Conservation (phyloP, 2,329 filamentous ascomycete genomes). For the Fusarium proliferatum region DNA sequence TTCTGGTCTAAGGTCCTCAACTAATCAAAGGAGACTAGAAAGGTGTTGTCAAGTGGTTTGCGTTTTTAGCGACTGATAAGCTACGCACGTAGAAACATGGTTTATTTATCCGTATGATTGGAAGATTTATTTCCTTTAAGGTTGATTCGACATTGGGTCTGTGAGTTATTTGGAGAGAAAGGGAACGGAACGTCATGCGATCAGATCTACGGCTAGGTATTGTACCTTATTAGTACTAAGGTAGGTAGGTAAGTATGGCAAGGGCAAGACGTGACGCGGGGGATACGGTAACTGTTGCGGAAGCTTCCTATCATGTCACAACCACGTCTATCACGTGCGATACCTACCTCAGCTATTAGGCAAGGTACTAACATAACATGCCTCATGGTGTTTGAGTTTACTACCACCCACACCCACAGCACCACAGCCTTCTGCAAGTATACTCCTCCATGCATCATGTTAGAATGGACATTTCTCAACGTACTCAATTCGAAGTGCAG, state of each 20-base stretch:
- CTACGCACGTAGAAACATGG: not conserved
- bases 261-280: slow-evolving; percentile 26
- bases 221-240: not conserved
- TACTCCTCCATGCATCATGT: not conserved
- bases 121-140: not conserved
- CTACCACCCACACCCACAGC: not conserved
- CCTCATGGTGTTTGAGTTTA: not conserved
- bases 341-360: not conserved
- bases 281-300: slow-evolving; percentile 4
- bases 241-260: not conserved
- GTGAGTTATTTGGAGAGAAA: not conserved
- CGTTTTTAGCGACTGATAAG: not conserved
- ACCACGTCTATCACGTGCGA: not conserved
- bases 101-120: not conserved
- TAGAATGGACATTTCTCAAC: not conserved
- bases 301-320: not conserved
- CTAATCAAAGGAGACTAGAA: not conserved
- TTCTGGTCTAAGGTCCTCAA: not conserved
- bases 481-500: not conserved
- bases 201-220: not conserved
- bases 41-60: not conserved
- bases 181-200: slow-evolving; percentile 4
- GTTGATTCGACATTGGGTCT: not conserved
- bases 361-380: not conserved
- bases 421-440: not conserved